Conservation (phyloP, 352 stramenopile genomes). For the Globisporangium nunn region DNA sequence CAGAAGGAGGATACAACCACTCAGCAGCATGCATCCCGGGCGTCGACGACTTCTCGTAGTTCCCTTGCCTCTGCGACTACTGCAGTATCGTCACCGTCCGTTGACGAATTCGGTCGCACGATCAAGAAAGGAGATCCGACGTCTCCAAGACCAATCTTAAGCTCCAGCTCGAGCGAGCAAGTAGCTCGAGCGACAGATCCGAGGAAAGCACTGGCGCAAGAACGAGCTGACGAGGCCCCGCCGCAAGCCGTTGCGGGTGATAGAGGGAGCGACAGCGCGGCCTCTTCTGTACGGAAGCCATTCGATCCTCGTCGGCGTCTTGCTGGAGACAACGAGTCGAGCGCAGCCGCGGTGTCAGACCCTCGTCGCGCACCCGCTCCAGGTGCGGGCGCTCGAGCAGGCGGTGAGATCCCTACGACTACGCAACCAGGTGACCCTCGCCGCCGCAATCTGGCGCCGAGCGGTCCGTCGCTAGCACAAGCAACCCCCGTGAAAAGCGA, state of each 20-base stretch:
- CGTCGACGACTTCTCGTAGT: neutral
- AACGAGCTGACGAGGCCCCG: neutral
- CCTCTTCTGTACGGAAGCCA: slow-evolving; percentile 7
- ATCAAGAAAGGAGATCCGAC: slow-evolving; percentile 15
- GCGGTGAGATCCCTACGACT: neutral
- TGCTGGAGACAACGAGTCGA: slow-evolving; percentile 5
- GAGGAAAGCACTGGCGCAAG: slow-evolving; percentile 3
- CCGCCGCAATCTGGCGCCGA: slow-evolving; percentile 20
- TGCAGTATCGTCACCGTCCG: slow-evolving; percentile 7
- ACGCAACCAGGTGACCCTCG: slow-evolving; percentile 21
- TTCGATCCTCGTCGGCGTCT: slow-evolving; percentile 32
- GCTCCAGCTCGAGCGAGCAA: neutral
- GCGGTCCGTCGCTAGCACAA: slow-evolving; percentile 8
- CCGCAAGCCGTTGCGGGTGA: neutral
- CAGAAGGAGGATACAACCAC: slow-evolving; percentile 25
- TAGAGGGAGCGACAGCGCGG: neutral
- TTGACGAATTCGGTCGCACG: slow-evolving; percentile 59
- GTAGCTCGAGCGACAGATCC: slow-evolving; percentile 15
- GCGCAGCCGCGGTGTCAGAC: neutral
- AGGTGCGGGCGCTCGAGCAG: neutral
- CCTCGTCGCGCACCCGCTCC: neutral
- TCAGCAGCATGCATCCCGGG: neutral
- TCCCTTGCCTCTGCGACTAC: neutral
- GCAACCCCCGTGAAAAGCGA: slow-evolving; percentile 21
- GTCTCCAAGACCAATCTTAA: neutral